A percentile compares a stretch with the other conserved stretches of the same genome.
These are phyloP conservation scores for Acacia crassicarpa DNA, from an alignment of 306 rosid genomes.

Conservation along the genomic window DNA sequence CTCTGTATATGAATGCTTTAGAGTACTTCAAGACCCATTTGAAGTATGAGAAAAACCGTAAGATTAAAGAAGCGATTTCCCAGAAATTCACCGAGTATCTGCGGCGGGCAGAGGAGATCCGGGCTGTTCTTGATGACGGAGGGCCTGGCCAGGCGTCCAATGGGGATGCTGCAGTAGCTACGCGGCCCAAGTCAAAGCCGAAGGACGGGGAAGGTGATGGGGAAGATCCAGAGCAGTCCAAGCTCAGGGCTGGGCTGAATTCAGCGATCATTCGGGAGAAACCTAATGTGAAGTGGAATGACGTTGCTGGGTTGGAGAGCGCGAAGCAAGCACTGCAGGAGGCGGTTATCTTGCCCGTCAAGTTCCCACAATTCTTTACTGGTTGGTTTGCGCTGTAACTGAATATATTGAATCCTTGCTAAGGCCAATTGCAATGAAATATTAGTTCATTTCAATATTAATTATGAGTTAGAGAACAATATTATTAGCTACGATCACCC, in stretches of 20 bases:
- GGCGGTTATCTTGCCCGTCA: slow-evolving; percentile 94
- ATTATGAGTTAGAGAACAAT: neutral
- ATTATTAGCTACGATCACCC: neutral
- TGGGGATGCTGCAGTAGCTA: slow-evolving; percentile 89
- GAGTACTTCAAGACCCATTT: slow-evolving; percentile 93
- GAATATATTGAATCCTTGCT: neutral
- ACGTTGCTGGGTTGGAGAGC: slow-evolving; percentile 96
- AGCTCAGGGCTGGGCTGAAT: slow-evolving; percentile 85
- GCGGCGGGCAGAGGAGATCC: slow-evolving; percentile 98
- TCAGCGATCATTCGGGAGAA: slow-evolving; percentile 92
- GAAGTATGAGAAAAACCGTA: slow-evolving; percentile 97
- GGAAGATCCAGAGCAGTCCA: slow-evolving; percentile 90
- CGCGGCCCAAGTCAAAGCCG: slow-evolving; percentile 83
- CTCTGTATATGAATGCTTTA: slow-evolving; percentile 91
- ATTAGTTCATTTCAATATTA: neutral
- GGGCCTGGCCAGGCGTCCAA: slow-evolving; percentile 93
- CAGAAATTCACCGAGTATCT: slow-evolving; percentile 95
- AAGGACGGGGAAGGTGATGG: slow-evolving; percentile 88
- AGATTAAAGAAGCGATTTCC: slow-evolving; percentile 90
- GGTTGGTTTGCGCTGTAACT: slow-evolving; percentile 41
- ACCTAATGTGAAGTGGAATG: slow-evolving; percentile 95
- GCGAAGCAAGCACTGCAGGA: slow-evolving; percentile 97
- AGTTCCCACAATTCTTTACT: slow-evolving; percentile 94
- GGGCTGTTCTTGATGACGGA: slow-evolving; percentile 79
- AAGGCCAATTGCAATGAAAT: neutral